These are phyloP conservation scores for Croton laevigatus DNA, from an alignment of 441 rosid genomes.

Conservation along the genomic window DNA sequence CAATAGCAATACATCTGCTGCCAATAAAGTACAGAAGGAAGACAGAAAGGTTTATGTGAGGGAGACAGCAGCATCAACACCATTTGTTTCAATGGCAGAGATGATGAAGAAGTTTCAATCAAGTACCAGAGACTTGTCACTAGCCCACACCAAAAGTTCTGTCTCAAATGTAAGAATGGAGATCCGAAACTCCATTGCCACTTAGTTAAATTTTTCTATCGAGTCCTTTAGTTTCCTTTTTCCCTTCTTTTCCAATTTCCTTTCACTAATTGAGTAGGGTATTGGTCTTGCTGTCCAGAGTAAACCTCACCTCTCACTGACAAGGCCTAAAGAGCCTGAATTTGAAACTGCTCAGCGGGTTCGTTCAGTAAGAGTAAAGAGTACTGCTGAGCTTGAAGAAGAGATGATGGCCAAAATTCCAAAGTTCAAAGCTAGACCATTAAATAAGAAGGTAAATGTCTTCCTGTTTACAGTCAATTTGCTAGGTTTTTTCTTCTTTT, in stretches of 20 bases:
- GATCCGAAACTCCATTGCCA: neutral
- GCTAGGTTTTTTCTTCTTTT: neutral
- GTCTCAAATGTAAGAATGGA: slow-evolving; percentile 45
- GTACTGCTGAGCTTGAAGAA: slow-evolving; percentile 90
- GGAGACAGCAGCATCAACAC: slow-evolving; percentile 41
- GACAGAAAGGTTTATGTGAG: slow-evolving; percentile 87
- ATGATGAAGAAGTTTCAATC: slow-evolving; percentile 86
- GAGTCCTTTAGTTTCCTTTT: neutral
- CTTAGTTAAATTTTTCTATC: neutral
- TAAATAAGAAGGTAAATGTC: slow-evolving; percentile 79
- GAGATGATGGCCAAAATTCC: slow-evolving; percentile 97
- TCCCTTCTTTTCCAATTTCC: slow-evolving; percentile 15
- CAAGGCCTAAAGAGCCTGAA: slow-evolving; percentile 94
- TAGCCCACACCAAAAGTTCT: slow-evolving; percentile 41
- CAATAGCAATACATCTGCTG: slow-evolving; percentile 41
- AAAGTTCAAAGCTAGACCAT: slow-evolving; percentile 90
- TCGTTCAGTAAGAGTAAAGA: slow-evolving; percentile 72
- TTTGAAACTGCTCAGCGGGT: slow-evolving; percentile 86
- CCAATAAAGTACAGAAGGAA: slow-evolving; percentile 46
- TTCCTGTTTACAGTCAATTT: neutral
- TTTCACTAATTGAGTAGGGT: slow-evolving; percentile 26
- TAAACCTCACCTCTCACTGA: slow-evolving; percentile 69
- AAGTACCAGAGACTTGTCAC: slow-evolving; percentile 69
- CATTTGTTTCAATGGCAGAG: slow-evolving; percentile 88
- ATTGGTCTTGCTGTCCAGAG: slow-evolving; percentile 43